Evolutionary conservation across 495 filamentous ascomycete genomes (phyloP).

Genomic region (Aspergillus hancockii): DNA sequence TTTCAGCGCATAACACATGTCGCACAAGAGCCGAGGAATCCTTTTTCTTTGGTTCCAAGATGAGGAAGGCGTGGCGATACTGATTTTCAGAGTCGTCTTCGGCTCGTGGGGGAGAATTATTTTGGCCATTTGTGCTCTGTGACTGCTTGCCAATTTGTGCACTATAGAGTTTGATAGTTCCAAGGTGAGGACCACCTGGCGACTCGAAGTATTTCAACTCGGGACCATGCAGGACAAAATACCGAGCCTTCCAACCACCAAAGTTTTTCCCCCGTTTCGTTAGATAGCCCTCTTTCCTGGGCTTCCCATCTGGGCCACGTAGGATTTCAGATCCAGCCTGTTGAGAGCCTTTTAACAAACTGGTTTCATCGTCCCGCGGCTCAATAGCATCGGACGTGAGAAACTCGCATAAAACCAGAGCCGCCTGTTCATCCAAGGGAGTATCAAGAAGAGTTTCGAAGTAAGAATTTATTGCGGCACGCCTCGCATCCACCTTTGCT

Average conservation of each 20-base stretch:
- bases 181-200: slow-evolving; percentile 83
- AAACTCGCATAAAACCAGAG: slow-evolving; percentile 83
- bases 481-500: slow-evolving; percentile 86
- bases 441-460: slow-evolving; percentile 82
- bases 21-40: slow-evolving; percentile 88
- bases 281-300: slow-evolving; percentile 84
- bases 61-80: slow-evolving; percentile 93
- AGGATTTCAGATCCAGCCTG: slow-evolving; percentile 40
- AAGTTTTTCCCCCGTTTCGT: slow-evolving; percentile 98
- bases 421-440: slow-evolving; percentile 73
- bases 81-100: slow-evolving; percentile 85
- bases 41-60: slow-evolving; percentile 94
- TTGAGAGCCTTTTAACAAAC: slow-evolving; percentile 46
- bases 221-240: slow-evolving; percentile 89
- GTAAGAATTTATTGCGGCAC: slow-evolving; percentile 79
- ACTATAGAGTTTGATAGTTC: slow-evolving; percentile 86
- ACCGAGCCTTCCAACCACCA: slow-evolving; percentile 97
- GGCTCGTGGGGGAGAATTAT: slow-evolving; percentile 57
- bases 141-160: slow-evolving; percentile 93
- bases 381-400: slow-evolving; percentile 84
- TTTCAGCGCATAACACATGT: slow-evolving; percentile 94
- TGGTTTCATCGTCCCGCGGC: slow-evolving; percentile 65
- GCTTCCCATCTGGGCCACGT: slow-evolving; percentile 61
- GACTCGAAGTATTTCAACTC: slow-evolving; percentile 89
- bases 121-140: slow-evolving; percentile 53